These are phyloP conservation scores for Penstemon barbatus DNA, from an alignment of 257 asterid genomes.

Conservation along the genomic window DNA sequence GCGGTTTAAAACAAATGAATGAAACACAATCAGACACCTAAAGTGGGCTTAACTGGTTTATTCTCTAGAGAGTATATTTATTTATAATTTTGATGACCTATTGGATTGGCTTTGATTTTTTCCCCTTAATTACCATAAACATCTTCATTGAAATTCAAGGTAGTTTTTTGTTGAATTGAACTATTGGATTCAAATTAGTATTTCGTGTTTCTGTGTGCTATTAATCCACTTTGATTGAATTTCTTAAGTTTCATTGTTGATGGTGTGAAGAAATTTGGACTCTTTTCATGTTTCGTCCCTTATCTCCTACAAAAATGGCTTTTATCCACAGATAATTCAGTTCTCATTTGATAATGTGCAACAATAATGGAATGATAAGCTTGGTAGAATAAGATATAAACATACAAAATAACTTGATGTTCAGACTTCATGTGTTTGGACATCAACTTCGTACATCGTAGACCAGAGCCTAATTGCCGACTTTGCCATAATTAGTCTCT, in stretches of 20 bases:
- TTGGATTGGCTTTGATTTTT: background rate
- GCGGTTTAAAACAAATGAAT: too few relatives aligned
- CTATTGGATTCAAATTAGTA: background rate
- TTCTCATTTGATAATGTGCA: background rate
- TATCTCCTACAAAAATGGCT: background rate
- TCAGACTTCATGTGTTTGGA: background rate
- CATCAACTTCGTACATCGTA: background rate
- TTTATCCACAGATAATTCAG: background rate
- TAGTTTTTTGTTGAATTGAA: slow-evolving; percentile 2
- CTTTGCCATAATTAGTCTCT: background rate
- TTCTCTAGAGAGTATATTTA: slow-evolving; percentile 8
- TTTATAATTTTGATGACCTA: background rate
- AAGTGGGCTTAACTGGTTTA: background rate
- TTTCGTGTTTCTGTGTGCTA: background rate
- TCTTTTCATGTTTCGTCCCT: background rate
- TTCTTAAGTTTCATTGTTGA: background rate
- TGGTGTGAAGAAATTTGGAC: background rate
- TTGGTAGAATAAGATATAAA: background rate
- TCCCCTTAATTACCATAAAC: background rate
- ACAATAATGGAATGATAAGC: background rate
- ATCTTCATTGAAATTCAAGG: background rate
- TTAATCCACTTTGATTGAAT: background rate
- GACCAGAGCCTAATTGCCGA: background rate
- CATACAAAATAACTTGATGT: background rate
- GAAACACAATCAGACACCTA: background rate